Conservation (phyloP, 805 yeast species). For the Candida ponderosae region DNA sequence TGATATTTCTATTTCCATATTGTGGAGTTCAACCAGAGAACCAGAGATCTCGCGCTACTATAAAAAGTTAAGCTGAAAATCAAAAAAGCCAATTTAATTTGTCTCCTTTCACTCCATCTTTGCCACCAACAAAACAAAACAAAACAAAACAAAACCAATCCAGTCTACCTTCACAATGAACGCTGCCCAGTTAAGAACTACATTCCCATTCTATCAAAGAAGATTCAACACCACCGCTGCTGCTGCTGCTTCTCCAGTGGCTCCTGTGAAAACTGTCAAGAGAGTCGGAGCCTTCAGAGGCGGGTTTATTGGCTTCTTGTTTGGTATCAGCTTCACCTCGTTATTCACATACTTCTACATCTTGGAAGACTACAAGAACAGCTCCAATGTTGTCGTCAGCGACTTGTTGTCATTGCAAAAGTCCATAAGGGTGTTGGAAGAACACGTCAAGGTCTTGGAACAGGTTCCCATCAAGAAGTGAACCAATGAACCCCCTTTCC, state of each 20-base stretch:
- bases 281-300: conserved; percentile 36
- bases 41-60: no score
- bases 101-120: no score
- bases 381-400: conserved; percentile 64
- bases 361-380: conserved; percentile 66
- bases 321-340: conserved; percentile 72
- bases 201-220: no score
- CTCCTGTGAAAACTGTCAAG: conserved; percentile 7
- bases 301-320: conserved; percentile 64
- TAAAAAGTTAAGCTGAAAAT: no score
- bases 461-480: conserved; percentile 11
- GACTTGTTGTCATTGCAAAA: conserved; percentile 68
- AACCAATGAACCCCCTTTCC: no score
- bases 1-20: no score
- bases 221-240: conserved; percentile 4
- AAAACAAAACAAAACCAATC: no score
- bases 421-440: conserved; percentile 59
- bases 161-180: no score
- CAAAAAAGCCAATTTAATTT: no score
- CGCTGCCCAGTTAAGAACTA: no score
- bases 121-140: no score
- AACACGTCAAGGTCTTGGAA: conserved; percentile 60
- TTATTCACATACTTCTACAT: conserved; percentile 70
- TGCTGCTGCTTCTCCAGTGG: neutral
- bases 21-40: no score